These are phyloP conservation scores for Fusarium buharicum DNA, from an alignment of 2,329 filamentous ascomycete genomes.

Conservation along the genomic window DNA sequence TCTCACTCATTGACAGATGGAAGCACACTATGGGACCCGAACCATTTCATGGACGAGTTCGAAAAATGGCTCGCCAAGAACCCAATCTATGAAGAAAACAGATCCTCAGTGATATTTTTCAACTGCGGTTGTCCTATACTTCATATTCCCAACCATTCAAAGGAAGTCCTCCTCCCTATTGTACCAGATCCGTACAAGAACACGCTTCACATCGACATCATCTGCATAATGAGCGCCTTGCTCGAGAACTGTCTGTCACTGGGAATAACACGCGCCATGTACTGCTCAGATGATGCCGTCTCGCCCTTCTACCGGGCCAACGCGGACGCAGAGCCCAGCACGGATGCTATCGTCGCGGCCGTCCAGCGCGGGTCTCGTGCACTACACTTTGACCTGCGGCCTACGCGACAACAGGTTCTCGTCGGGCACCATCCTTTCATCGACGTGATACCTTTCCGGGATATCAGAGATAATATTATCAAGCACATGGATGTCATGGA, in stretches of 20 bases:
- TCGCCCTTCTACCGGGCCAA: slow-evolving; percentile 42
- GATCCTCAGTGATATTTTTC: slow-evolving; percentile 32
- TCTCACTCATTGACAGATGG: slow-evolving; percentile 9
- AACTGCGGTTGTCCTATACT: slow-evolving; percentile 43
- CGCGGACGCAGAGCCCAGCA: slow-evolving; percentile 20
- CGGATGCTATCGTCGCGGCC: slow-evolving; percentile 28
- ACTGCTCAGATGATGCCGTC: slow-evolving; percentile 40
- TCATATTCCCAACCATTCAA: slow-evolving; percentile 37
- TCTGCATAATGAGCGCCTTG: slow-evolving; percentile 41
- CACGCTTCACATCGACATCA: slow-evolving; percentile 42
- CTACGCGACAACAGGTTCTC: slow-evolving; percentile 42
- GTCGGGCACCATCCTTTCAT: slow-evolving; percentile 45
- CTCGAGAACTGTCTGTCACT: slow-evolving; percentile 44
- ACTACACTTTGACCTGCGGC: slow-evolving; percentile 44
- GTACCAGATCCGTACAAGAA: slow-evolving; percentile 43
- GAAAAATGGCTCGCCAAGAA: slow-evolving; percentile 31
- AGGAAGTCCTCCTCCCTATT: slow-evolving; percentile 38
- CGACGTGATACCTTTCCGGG: slow-evolving; percentile 43
- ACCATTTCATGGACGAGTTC: slow-evolving; percentile 17
- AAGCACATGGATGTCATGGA: slow-evolving; percentile 34
- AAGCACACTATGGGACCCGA: slow-evolving; percentile 3
- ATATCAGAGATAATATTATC: slow-evolving; percentile 45
- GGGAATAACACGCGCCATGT: slow-evolving; percentile 42
- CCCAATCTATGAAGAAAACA: slow-evolving; percentile 7
- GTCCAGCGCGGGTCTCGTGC: slow-evolving; percentile 37